phyloP scores from a whole-genome alignment of 1,284 basidiomycete genomes.

The Wallemia hederae region DNA sequence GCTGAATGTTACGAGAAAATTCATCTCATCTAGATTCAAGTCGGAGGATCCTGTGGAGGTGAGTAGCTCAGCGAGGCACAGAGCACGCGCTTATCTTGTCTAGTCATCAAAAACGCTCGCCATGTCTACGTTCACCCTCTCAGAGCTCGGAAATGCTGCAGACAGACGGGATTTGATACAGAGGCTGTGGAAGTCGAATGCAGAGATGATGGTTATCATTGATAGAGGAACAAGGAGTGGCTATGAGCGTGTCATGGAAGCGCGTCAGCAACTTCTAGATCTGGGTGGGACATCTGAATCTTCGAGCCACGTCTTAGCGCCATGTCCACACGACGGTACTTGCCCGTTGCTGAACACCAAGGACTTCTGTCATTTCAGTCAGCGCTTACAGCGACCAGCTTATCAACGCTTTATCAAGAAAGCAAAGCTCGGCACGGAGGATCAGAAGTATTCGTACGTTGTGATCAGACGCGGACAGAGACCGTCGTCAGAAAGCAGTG shows the following conservation, averaged over 20 bases:
- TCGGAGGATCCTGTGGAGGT: neutral
- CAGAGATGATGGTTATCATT: constrained; percentile 54
- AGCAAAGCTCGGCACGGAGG: constrained; percentile 49
- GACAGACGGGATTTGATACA: constrained; percentile 38
- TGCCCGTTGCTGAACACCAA: constrained; percentile 36
- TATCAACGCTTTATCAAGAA: constrained; percentile 72
- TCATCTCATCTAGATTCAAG: neutral
- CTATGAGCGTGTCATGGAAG: constrained; percentile 54
- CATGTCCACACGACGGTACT: constrained; percentile 71
- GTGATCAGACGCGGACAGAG: constrained; percentile 52
- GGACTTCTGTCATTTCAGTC: constrained; percentile 49
- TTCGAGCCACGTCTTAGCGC: constrained; percentile 7
- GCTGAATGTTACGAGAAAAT: neutral
- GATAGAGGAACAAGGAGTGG: constrained; percentile 52
- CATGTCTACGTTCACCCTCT: constrained; percentile 58
- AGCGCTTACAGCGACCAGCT: constrained; percentile 53
- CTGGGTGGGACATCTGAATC: constrained; percentile 21
- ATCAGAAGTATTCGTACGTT: constrained; percentile 66
- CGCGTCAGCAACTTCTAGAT: constrained; percentile 43
- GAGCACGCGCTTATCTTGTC: too few species aligned
- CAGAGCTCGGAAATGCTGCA: constrained; percentile 31
- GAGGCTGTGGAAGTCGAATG: constrained; percentile 69
- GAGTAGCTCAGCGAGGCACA: too few species aligned
- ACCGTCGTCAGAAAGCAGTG: constrained; percentile 16
- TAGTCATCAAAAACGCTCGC: constrained; percentile 22